Evolutionary conservation across 1,139 yeast genomes (phyloP).

Genomic region (Sugiyamaella castrensis): DNA sequence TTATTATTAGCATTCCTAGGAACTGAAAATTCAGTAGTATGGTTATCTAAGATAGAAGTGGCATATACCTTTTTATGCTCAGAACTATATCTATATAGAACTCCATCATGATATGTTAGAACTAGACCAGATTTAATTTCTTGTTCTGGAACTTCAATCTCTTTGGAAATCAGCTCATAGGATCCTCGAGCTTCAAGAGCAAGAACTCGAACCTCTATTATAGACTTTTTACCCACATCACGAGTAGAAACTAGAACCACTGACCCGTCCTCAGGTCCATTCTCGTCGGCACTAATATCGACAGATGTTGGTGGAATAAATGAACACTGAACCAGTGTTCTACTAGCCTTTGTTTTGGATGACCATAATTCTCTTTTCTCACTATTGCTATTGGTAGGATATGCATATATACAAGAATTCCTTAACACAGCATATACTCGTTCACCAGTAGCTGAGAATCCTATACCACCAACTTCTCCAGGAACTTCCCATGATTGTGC

Average conservation of each 20-base stretch:
- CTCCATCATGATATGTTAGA: constrained; percentile 25
- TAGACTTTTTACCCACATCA: constrained; percentile 21
- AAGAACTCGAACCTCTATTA: constrained; percentile 23
- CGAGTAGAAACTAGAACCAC: constrained; percentile 24
- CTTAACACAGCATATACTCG: constrained; percentile 22
- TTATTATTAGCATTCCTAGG: constrained; percentile 9
- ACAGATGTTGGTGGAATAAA: constrained; percentile 13
- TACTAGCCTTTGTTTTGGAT: constrained; percentile 22
- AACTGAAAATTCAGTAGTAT: constrained; percentile 5
- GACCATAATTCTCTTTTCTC: constrained; percentile 21
- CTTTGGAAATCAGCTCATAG: constrained; percentile 20
- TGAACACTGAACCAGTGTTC: constrained; percentile 20
- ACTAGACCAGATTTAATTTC: constrained; percentile 14
- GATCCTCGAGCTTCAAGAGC: constrained; percentile 23
- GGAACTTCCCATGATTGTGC: constrained; percentile 4
- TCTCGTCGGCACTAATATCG: constrained; percentile 16
- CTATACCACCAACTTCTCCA: constrained; percentile 3
- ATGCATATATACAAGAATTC: constrained; percentile 24
- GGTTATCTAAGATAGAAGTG: constrained; percentile 19
- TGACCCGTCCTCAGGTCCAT: constrained; percentile 25
- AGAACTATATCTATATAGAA: constrained; percentile 22
- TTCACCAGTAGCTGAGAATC: constrained; percentile 5
- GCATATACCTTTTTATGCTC: constrained; percentile 13
- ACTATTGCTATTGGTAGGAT: constrained; percentile 7
- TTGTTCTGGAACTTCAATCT: constrained; percentile 19